phyloP scores from a whole-genome alignment of 371 early-diverging fungal genomes.

The Mortierella sp. region DNA sequence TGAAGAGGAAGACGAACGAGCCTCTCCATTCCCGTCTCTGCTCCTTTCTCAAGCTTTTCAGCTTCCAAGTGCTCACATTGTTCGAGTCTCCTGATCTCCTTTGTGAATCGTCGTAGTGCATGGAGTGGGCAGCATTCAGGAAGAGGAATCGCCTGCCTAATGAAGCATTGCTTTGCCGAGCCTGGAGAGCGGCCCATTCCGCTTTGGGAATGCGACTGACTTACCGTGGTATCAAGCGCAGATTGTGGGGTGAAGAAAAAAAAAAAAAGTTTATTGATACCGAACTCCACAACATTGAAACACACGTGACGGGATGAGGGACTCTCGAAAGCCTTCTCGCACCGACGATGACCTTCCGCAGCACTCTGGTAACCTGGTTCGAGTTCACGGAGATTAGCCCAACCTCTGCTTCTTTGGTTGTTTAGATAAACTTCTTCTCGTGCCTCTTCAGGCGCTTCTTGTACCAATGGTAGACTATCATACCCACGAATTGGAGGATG shows the following conservation, averaged over 20 bases:
- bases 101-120: not conserved
- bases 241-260: not conserved
- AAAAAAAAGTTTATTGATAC: not conserved
- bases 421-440: constrained; percentile 47
- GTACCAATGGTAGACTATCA: constrained; percentile 36
- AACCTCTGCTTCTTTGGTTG: too few relatives aligned
- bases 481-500: constrained; percentile 18
- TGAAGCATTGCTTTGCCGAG: constrained; percentile 8
- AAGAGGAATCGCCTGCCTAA: constrained; percentile 1
- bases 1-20: too few relatives aligned
- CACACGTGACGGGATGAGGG: too few relatives aligned
- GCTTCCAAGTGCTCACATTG: too few relatives aligned
- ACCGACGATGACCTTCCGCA: too few relatives aligned
- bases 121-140: not conserved
- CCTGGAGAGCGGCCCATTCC: not conserved
- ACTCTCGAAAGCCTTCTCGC: too few relatives aligned
- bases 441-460: constrained; percentile 42
- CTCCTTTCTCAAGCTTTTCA: too few relatives aligned
- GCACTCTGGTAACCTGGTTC: too few relatives aligned
- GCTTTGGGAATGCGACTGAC: constrained; percentile 9
- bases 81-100: too few relatives aligned
- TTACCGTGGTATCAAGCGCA: not conserved
- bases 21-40: too few relatives aligned
- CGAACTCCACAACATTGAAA: too few relatives aligned
- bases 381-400: too few relatives aligned